Conservation (phyloP, 2,329 filamentous ascomycete genomes). For the Nakataea oryzae region DNA sequence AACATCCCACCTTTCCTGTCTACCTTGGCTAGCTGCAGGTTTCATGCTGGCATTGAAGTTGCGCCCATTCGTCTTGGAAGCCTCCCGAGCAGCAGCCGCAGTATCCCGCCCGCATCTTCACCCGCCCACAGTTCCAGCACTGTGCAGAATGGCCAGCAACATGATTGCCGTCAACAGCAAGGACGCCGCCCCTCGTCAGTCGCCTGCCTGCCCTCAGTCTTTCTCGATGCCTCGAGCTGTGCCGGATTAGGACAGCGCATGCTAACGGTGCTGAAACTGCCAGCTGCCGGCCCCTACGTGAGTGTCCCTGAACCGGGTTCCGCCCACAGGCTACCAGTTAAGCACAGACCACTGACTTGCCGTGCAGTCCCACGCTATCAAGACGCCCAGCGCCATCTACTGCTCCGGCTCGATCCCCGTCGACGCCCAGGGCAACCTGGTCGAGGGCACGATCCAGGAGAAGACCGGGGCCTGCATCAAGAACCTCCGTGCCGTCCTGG, state of each 20-base stretch:
- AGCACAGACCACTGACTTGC: neutral
- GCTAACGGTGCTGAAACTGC: neutral
- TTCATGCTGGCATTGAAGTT: neutral
- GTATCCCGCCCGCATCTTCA: neutral
- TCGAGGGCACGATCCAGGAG: constrained; percentile 51
- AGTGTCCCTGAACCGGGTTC: constrained; percentile 15
- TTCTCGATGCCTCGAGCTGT: neutral
- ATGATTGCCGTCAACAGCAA: constrained; percentile 42
- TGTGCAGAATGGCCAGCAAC: constrained; percentile 32
- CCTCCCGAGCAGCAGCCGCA: neutral
- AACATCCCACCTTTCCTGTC: too few species aligned
- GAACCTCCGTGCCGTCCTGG: constrained; percentile 77
- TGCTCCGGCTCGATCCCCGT: constrained; percentile 63
- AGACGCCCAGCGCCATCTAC: constrained; percentile 55
- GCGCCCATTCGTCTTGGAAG: neutral
- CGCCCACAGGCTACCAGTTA: neutral
- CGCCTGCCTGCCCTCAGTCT: neutral
- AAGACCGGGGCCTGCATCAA: constrained; percentile 54
- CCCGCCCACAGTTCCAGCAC: neutral
- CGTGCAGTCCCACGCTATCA: constrained; percentile 45
- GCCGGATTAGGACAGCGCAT: neutral
- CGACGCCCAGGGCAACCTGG: constrained; percentile 42
- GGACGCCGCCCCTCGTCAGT: constrained; percentile 48
- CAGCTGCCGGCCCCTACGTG: constrained; percentile 56
- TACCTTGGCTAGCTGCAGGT: too few species aligned